Percentiles rank a stretch among this genome's conserved stretches.
These are phyloP conservation scores for Pecoramyces ruminantium DNA, from an alignment of 192 early-diverging fungal species.

Conservation along the genomic window DNA sequence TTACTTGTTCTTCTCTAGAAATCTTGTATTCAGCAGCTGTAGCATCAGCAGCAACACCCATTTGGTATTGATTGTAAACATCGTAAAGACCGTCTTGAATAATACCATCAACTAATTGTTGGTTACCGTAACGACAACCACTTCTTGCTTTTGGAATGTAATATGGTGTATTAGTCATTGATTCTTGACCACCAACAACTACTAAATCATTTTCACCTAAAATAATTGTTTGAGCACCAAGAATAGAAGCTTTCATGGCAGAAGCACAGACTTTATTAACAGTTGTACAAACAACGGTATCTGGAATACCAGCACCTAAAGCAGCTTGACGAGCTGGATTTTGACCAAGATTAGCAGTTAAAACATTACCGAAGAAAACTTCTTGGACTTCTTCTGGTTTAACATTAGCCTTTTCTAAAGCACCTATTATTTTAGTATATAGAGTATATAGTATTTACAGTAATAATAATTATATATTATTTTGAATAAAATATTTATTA, in stretches of 20 bases:
- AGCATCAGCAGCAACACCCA: slow-evolving; percentile 53
- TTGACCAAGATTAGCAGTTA: slow-evolving; percentile 77
- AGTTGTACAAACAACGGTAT: slow-evolving; percentile 79
- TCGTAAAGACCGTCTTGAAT: slow-evolving; percentile 94
- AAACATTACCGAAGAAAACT: slow-evolving; percentile 89
- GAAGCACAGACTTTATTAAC: slow-evolving; percentile 98
- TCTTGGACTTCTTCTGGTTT: slow-evolving; percentile 74
- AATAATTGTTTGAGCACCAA: slow-evolving; percentile 72
- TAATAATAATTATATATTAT: too few relatives aligned
- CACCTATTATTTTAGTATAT: slow-evolving; percentile 6
- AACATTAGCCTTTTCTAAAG: slow-evolving; percentile 38
- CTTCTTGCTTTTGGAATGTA: slow-evolving; percentile 62
- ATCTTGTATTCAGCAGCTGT: slow-evolving; percentile 55
- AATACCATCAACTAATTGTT: slow-evolving; percentile 62
- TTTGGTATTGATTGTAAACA: slow-evolving; percentile 80
- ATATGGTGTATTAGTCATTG: slow-evolving; percentile 88
- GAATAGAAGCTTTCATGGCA: slow-evolving; percentile 91
- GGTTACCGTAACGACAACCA: slow-evolving; percentile 76
- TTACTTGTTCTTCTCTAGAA: slow-evolving; percentile 60
- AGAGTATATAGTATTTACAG: slow-evolving; percentile 18
- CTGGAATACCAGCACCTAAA: slow-evolving; percentile 57
- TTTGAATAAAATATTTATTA: too few relatives aligned
- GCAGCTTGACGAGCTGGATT: slow-evolving; percentile 85
- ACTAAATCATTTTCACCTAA: slow-evolving; percentile 62
- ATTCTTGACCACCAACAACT: slow-evolving; percentile 89